Evolutionary conservation across 2,329 filamentous ascomycete genomes (phyloP).

Genomic region (Xylariaceae sp.): DNA sequence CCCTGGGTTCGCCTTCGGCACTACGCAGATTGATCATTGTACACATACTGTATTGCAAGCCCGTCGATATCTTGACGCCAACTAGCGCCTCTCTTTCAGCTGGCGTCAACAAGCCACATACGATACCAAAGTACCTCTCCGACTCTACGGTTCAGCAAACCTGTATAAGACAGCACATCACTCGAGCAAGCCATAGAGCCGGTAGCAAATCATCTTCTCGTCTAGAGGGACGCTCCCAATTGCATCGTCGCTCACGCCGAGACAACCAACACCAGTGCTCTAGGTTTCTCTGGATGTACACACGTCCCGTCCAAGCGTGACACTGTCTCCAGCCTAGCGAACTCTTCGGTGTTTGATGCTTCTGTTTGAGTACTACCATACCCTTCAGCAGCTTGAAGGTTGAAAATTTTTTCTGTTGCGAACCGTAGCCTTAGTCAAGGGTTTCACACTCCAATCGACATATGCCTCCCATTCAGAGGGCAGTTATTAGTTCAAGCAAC

Average conservation of each 20-base stretch:
- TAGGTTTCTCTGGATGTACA: constrained; percentile 1
- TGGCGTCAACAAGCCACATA: not conserved
- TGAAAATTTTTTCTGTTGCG: not conserved
- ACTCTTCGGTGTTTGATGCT: too few relatives aligned
- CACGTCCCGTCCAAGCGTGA: constrained; percentile 2
- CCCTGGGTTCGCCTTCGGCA: not conserved
- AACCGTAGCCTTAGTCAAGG: not conserved
- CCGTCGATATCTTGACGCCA: too few relatives aligned
- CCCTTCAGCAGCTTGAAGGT: not conserved
- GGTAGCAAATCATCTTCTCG: constrained; percentile 10
- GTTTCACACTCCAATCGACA: not conserved
- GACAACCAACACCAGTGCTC: not conserved
- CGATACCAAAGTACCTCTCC: constrained; percentile 5
- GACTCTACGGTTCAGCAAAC: constrained; percentile 1
- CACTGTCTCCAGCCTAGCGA: not conserved
- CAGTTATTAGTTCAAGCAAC: too few relatives aligned
- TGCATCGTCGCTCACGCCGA: not conserved
- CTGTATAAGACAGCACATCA: not conserved
- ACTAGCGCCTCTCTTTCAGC: constrained; percentile 10
- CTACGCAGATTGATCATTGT: too few relatives aligned
- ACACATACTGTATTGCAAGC: too few relatives aligned
- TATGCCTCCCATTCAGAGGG: not conserved
- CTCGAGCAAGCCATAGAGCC: constrained; percentile 10
- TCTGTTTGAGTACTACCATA: constrained; percentile 6
- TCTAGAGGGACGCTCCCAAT: not conserved